Conservation (phyloP, 1,284 basidiomycete genomes). For the Malassezia brasiliensis region DNA sequence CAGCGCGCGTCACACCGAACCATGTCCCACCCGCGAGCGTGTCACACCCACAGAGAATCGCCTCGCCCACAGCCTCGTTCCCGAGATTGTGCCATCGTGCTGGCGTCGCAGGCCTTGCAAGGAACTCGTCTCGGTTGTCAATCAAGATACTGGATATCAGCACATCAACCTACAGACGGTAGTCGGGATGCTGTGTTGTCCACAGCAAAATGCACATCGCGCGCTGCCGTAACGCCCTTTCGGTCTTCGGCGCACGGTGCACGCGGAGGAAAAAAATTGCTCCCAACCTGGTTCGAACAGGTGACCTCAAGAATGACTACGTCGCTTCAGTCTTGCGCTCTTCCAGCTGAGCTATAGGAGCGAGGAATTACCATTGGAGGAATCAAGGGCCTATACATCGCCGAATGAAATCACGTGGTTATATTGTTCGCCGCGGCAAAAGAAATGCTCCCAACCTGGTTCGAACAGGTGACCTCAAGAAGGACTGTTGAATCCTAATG, state of each 20-base stretch:
- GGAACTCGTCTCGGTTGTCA: slow-evolving; percentile 15
- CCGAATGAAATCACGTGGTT: too few relatives aligned
- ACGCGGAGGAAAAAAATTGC: slow-evolving; percentile 10
- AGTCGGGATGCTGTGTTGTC: slow-evolving; percentile 10
- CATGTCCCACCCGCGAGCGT: slow-evolving; percentile 12
- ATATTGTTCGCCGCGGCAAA: background rate
- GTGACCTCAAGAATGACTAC: slow-evolving; percentile 21
- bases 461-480: slow-evolving; percentile 23
- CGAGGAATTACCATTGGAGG: background rate
- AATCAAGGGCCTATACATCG: too few relatives aligned
- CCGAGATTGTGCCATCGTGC: slow-evolving; percentile 6
- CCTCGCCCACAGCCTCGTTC: background rate
- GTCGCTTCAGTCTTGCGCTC: slow-evolving; percentile 20
- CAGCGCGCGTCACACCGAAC: slow-evolving; percentile 10
- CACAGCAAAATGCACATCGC: slow-evolving; percentile 16
- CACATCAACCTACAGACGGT: slow-evolving; percentile 6
- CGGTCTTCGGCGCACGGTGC: background rate
- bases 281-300: slow-evolving; percentile 24
- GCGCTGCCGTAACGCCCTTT: background rate
- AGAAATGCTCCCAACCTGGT: slow-evolving; percentile 21
- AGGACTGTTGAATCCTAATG: slow-evolving; percentile 16
- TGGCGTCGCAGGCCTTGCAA: slow-evolving; percentile 1
- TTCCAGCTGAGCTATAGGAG: slow-evolving; percentile 21
- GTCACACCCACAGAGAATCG: slow-evolving; percentile 11
- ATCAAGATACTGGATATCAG: background rate